These are phyloP conservation scores for Thermomyces lanuginosus DNA, from an alignment of 2,329 filamentous ascomycete genomes.

Conservation along the genomic window DNA sequence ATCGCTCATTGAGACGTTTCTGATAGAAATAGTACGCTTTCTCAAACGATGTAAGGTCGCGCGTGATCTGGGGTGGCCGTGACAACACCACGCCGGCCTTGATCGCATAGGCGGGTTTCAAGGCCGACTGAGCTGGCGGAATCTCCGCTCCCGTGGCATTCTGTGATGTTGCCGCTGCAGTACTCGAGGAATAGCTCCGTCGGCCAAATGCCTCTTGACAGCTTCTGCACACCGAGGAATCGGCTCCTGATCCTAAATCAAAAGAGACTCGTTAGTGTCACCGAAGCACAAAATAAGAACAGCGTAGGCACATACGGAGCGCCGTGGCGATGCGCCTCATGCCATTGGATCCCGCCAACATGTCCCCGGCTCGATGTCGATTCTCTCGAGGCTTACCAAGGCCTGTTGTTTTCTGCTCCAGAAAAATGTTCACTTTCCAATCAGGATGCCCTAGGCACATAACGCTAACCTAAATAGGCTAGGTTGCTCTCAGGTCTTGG, in stretches of 20 bases:
- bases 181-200: constrained; percentile 20
- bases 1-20: constrained; percentile 84
- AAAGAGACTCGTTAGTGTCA: constrained; percentile 8
- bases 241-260: constrained; percentile 19
- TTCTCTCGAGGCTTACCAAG: constrained; percentile 8
- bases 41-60: constrained; percentile 72
- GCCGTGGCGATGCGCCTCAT: constrained; percentile 24
- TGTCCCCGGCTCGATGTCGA: constrained; percentile 11
- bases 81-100: constrained; percentile 66
- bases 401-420: constrained; percentile 8
- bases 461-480: constrained; percentile 14
- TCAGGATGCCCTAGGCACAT: constrained; percentile 2
- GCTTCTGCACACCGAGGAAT: constrained; percentile 27
- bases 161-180: constrained; percentile 25
- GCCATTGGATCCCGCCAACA: constrained; percentile 27
- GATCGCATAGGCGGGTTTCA: constrained; percentile 29
- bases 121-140: constrained; percentile 25
- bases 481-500: constrained; percentile 13
- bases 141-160: constrained; percentile 13
- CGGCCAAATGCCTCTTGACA: constrained; percentile 26
- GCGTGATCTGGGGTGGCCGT: constrained; percentile 73
- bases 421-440: constrained; percentile 23
- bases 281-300: not conserved
- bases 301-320: constrained; percentile 18
- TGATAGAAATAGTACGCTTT: constrained; percentile 93